phyloP scores from a whole-genome alignment of 768 basidiomycete species.

The Pholiota conissans region DNA sequence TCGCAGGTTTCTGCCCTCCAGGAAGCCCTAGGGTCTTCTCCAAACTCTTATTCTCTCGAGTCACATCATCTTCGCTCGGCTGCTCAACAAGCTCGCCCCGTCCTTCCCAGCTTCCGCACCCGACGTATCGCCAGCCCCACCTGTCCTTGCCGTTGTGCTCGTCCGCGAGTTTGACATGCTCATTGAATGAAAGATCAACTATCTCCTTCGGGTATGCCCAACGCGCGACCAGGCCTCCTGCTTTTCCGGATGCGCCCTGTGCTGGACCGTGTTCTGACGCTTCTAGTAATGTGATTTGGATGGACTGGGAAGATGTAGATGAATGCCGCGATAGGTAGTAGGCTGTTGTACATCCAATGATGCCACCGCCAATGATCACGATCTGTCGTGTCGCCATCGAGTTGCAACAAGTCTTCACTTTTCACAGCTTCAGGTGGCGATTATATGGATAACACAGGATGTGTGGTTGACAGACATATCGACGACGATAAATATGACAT shows the following conservation, averaged over 20 bases:
- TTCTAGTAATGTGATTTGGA: conserved; percentile 65
- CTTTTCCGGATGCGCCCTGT: conserved; percentile 82
- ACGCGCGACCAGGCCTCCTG: conserved; percentile 81
- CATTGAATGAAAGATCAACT: conserved; percentile 66
- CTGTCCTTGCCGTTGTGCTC: conserved; percentile 64
- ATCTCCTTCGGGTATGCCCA: conserved; percentile 81
- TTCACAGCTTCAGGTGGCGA: too few species aligned
- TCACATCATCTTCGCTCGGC: conserved; percentile 27
- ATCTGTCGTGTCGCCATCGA: conserved; percentile 38
- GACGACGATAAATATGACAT: too few species aligned
- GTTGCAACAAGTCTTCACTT: too few species aligned
- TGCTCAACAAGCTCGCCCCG: conserved; percentile 38
- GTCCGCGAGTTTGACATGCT: conserved; percentile 73
- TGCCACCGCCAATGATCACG: conserved; percentile 83
- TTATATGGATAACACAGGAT: too few species aligned
- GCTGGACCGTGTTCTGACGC: conserved; percentile 68
- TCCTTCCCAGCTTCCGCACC: conserved; percentile 77
- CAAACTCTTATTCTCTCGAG: conserved; percentile 42
- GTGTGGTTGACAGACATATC: too few species aligned
- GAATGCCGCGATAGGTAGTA: conserved; percentile 74
- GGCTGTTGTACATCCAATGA: conserved; percentile 82
- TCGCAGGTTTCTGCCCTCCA: conserved; percentile 23
- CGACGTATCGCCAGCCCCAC: conserved; percentile 85
- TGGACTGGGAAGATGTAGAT: conserved; percentile 25
- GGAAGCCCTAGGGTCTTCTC: conserved; percentile 56